A percentile compares a stretch with the other conserved stretches of the same genome.
Evolutionary conservation across 495 filamentous ascomycete species (phyloP).

Genomic region (Hypoxylon crocopeplum): DNA sequence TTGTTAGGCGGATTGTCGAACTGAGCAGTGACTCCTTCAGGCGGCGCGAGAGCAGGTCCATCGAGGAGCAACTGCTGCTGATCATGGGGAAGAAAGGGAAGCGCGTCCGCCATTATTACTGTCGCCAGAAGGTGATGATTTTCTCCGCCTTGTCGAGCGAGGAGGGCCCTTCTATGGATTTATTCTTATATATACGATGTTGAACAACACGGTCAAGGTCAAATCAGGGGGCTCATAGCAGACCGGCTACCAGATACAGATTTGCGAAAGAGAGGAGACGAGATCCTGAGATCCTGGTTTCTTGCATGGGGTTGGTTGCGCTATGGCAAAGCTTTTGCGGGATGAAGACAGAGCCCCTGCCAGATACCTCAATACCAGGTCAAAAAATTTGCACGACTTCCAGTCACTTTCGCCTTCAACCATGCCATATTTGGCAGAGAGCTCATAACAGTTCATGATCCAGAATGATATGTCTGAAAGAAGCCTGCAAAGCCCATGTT

Average conservation of each 20-base stretch:
- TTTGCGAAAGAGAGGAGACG: background rate
- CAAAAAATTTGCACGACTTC: slow-evolving; percentile 1
- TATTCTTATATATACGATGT: slow-evolving; percentile 6
- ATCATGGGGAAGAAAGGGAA: slow-evolving; percentile 25
- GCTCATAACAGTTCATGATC: background rate
- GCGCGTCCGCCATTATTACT: slow-evolving; percentile 24
- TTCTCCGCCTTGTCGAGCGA: background rate
- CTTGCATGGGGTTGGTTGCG: slow-evolving; percentile 4
- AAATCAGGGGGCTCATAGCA: slow-evolving; percentile 12
- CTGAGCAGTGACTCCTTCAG: slow-evolving; percentile 24
- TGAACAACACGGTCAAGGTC: background rate
- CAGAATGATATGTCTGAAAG: slow-evolving; percentile 1
- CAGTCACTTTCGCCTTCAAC: background rate
- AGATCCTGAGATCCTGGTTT: slow-evolving; percentile 8
- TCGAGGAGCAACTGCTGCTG: slow-evolving; percentile 27
- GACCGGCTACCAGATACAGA: background rate
- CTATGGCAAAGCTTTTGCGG: background rate
- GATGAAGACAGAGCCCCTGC: background rate
- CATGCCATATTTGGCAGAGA: background rate
- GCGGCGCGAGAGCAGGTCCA: slow-evolving; percentile 37
- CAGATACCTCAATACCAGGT: background rate
- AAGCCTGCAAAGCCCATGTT: too few species aligned
- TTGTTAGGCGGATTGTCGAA: slow-evolving; percentile 40
- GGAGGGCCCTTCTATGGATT: background rate
- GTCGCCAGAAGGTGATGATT: slow-evolving; percentile 10